A percentile compares a stretch with the other conserved stretches of the same genome.
Conservation (phyloP, 2,329 filamentous ascomycete species). For the Trichoderma sp. region DNA sequence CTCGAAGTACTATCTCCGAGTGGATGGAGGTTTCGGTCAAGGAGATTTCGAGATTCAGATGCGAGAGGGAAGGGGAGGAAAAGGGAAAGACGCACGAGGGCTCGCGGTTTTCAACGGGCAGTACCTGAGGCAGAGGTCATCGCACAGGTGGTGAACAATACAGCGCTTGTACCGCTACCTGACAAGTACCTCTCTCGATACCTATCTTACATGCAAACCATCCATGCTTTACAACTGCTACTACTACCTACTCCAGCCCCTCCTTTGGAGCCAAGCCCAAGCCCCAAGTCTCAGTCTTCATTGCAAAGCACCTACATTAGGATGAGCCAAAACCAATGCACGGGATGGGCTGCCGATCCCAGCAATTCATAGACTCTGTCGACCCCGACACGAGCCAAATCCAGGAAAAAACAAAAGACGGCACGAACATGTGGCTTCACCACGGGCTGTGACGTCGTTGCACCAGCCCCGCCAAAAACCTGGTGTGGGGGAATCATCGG, state of each 20-base stretch:
- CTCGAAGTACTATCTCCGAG: background rate
- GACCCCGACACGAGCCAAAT: background rate
- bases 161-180: background rate
- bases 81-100: background rate
- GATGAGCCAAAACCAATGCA: background rate
- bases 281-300: background rate
- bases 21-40: background rate
- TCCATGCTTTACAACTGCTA: background rate
- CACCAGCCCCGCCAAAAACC: background rate
- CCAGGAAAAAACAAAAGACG: background rate
- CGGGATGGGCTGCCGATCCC: background rate
- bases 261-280: background rate
- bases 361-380: background rate
- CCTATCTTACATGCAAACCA: background rate
- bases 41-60: background rate
- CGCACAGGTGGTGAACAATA: background rate
- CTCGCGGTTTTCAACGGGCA: background rate
- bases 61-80: background rate
- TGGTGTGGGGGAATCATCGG: background rate
- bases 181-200: background rate
- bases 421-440: slow-evolving; percentile 12
- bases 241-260: background rate
- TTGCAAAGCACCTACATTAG: background rate
- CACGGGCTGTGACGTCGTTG: slow-evolving; percentile 18
- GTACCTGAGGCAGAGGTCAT: background rate